A percentile compares a stretch with the other conserved stretches of the same genome.
These are phyloP conservation scores for Pistacia vera DNA, from an alignment of 345 rosid genomes.

Conservation along the genomic window DNA sequence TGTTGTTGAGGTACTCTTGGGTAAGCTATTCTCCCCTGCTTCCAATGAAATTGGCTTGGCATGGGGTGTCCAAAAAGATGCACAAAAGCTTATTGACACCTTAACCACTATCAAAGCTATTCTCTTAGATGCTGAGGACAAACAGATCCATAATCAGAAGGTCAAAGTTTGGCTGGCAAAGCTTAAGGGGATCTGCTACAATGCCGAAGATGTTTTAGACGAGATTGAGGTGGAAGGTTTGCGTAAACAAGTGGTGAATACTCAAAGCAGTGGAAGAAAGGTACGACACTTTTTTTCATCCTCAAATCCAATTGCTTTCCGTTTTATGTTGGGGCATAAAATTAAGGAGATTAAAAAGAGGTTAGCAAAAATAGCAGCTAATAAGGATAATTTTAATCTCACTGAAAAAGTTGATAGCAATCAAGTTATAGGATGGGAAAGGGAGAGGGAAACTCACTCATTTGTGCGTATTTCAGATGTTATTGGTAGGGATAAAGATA, in stretches of 20 bases:
- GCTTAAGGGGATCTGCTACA: conserved; percentile 20
- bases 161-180: conserved; percentile 10
- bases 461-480: no score
- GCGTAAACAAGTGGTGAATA: neutral
- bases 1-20: neutral
- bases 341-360: conserved; percentile 3
- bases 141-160: neutral
- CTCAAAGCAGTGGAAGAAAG: neutral
- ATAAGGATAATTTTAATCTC: neutral
- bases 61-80: neutral
- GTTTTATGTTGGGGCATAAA: neutral
- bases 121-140: conserved; percentile 10
- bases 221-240: conserved; percentile 11
- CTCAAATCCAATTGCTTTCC: conserved; percentile 6
- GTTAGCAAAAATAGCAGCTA: neutral
- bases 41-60: neutral
- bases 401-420: no score
- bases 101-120: neutral
- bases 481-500: no score
- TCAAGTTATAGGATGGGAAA: neutral
- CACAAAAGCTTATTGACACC: neutral
- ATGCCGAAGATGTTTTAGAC: conserved; percentile 2
- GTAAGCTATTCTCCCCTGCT: neutral
- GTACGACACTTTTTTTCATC: neutral
- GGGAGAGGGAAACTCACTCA: neutral